A percentile compares a stretch with the other conserved stretches of the same genome.
phyloP scores from a whole-genome alignment of 176 grass and related monocot species.

The Carex cristatella region DNA sequence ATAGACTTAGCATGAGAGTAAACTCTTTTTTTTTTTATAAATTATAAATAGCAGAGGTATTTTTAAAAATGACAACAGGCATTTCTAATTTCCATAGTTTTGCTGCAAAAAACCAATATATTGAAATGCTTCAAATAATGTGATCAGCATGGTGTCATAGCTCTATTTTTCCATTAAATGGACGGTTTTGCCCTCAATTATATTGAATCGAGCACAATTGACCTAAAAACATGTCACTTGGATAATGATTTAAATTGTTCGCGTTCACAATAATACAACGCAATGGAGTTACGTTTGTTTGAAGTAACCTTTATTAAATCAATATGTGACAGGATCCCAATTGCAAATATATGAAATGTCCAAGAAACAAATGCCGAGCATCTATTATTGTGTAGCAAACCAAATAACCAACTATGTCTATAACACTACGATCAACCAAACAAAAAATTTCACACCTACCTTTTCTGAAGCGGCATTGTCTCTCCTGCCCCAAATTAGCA shows the following conservation, averaged over 20 bases:
- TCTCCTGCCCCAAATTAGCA: constrained; percentile 50
- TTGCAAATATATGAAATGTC: background rate
- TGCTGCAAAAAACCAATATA: background rate
- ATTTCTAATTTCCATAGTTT: background rate
- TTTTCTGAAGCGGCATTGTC: constrained; percentile 6
- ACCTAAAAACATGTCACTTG: background rate
- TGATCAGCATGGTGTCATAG: background rate
- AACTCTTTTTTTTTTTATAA: background rate
- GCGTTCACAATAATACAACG: background rate
- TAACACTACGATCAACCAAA: background rate
- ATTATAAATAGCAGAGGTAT: background rate
- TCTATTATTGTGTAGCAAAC: background rate
- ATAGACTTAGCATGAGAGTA: background rate
- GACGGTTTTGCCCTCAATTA: background rate
- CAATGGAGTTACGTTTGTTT: background rate
- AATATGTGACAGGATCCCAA: background rate
- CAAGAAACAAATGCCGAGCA: background rate
- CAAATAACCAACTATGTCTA: background rate
- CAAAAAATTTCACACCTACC: background rate
- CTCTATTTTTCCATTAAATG: background rate
- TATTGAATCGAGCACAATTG: background rate
- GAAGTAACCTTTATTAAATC: background rate
- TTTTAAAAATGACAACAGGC: background rate
- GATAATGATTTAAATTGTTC: background rate
- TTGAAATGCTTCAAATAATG: background rate